A percentile compares a stretch with the other conserved stretches of the same genome.
These are phyloP conservation scores for Kregervanrija delftensis DNA, from an alignment of 805 yeast genomes.

Conservation along the genomic window DNA sequence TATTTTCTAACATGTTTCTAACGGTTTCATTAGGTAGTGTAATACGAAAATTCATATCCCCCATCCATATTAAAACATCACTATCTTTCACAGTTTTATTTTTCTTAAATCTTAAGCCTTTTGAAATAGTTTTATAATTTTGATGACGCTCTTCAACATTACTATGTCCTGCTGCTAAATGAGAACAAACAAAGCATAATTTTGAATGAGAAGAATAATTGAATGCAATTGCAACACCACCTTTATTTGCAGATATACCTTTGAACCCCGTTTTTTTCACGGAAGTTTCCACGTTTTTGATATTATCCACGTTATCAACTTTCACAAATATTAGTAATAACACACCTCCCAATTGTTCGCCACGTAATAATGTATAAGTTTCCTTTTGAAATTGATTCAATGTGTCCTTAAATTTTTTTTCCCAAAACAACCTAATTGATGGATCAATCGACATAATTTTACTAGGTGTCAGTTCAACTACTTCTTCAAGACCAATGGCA, in stretches of 20 bases:
- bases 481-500: constrained; percentile 83
- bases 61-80: constrained; percentile 83
- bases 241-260: constrained; percentile 70
- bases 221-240: constrained; percentile 52
- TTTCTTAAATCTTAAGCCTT: constrained; percentile 58
- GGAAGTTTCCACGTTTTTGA: constrained; percentile 61
- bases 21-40: constrained; percentile 66
- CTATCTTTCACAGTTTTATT: constrained; percentile 61
- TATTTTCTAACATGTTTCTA: constrained; percentile 28
- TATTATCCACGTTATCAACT: constrained; percentile 40
- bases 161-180: constrained; percentile 88
- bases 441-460: constrained; percentile 78
- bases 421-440: constrained; percentile 56
- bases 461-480: constrained; percentile 76
- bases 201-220: constrained; percentile 48
- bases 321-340: constrained; percentile 63
- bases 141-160: constrained; percentile 78
- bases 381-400: constrained; percentile 33
- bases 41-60: constrained; percentile 89
- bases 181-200: constrained; percentile 77
- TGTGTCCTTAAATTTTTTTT: constrained; percentile 44
- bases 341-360: constrained; percentile 83
- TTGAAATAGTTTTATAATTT: constrained; percentile 74
- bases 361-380: constrained; percentile 46
- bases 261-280: constrained; percentile 90